Conservation (phyloP, 768 basidiomycete genomes). For the Amanita muscaria region DNA sequence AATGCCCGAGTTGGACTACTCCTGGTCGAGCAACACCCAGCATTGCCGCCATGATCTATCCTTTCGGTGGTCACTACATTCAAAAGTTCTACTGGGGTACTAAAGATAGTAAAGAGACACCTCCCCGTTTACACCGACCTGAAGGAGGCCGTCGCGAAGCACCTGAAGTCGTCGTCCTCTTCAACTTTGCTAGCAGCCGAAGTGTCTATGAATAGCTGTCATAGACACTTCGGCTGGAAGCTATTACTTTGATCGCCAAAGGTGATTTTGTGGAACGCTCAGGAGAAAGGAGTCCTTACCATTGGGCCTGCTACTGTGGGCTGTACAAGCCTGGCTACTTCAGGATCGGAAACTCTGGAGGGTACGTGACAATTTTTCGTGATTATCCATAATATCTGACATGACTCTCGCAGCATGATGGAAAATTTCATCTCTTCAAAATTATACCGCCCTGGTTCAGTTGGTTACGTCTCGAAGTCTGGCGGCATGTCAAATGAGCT, state of each 20-base stretch:
- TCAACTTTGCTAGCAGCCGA: slow-evolving; percentile 94
- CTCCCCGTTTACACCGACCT: slow-evolving; percentile 94
- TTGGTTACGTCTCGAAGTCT: slow-evolving; percentile 20
- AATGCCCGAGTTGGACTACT: slow-evolving; percentile 96
- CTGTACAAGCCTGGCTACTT: slow-evolving; percentile 99
- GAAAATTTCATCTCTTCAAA: slow-evolving; percentile 99
- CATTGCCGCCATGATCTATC: slow-evolving; percentile 99
- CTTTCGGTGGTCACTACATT: slow-evolving; percentile 99
- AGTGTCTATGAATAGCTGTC: slow-evolving; percentile 91
- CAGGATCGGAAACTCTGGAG: slow-evolving; percentile 99
- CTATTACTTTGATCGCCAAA: slow-evolving; percentile 91
- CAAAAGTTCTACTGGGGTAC: slow-evolving; percentile 99
- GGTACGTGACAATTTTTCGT: slow-evolving; percentile 38
- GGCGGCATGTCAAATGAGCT: too few relatives aligned
- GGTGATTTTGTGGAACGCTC: slow-evolving; percentile 88
- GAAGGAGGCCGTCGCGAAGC: slow-evolving; percentile 87
- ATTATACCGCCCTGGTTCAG: slow-evolving; percentile 94
- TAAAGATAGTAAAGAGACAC: slow-evolving; percentile 83
- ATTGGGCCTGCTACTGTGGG: slow-evolving; percentile 95
- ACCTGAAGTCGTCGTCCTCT: slow-evolving; percentile 91
- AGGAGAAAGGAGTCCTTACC: slow-evolving; percentile 82
- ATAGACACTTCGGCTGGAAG: slow-evolving; percentile 73
- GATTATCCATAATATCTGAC: slow-evolving; percentile 5
- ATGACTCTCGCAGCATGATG: slow-evolving; percentile 70
- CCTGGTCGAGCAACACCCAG: slow-evolving; percentile 85